A percentile compares a stretch with the other conserved stretches of the same genome.
Conservation (phyloP, 2,329 filamentous ascomycete genomes). For the Calonectria henricotiae region DNA sequence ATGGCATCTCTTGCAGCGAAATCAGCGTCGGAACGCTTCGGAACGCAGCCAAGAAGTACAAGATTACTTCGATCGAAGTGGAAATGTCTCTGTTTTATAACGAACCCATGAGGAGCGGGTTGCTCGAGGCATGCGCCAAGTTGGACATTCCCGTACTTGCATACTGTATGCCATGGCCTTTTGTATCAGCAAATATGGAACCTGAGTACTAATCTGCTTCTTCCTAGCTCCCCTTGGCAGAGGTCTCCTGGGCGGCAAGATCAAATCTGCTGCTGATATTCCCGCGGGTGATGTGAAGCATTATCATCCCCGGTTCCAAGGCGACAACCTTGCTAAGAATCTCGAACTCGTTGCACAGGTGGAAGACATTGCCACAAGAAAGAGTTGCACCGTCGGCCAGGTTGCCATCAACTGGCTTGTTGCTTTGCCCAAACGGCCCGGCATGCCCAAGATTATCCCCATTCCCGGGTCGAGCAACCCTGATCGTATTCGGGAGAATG, state of each 20-base stretch:
- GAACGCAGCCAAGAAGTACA: slow-evolving; percentile 60
- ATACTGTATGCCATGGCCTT: slow-evolving; percentile 65
- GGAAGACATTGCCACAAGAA: slow-evolving; percentile 71
- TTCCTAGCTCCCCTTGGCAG: slow-evolving; percentile 64
- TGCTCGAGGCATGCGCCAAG: slow-evolving; percentile 71
- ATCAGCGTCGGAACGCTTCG: slow-evolving; percentile 64
- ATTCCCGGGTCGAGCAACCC: slow-evolving; percentile 77
- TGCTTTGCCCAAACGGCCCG: slow-evolving; percentile 66
- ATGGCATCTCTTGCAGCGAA: slow-evolving; percentile 66
- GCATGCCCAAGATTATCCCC: slow-evolving; percentile 74
- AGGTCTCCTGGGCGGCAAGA: slow-evolving; percentile 67
- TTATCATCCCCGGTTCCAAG: slow-evolving; percentile 72
- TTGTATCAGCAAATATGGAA: too few relatives aligned
- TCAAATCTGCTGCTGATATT: slow-evolving; percentile 71
- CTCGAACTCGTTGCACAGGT: slow-evolving; percentile 73
- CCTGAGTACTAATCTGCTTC: slow-evolving; percentile 25
- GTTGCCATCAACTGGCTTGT: slow-evolving; percentile 78
- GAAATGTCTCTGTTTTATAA: slow-evolving; percentile 66
- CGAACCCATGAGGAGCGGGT: slow-evolving; percentile 64
- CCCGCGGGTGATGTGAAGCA: slow-evolving; percentile 66
- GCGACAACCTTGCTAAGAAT: slow-evolving; percentile 76
- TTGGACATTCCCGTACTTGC: slow-evolving; percentile 78
- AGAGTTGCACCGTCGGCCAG: slow-evolving; percentile 75
- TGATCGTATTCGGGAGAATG: slow-evolving; percentile 75
- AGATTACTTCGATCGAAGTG: slow-evolving; percentile 65